phyloP scores from a whole-genome alignment of 2,329 filamentous ascomycete genomes.

The Emmonsiellopsis sp. region DNA sequence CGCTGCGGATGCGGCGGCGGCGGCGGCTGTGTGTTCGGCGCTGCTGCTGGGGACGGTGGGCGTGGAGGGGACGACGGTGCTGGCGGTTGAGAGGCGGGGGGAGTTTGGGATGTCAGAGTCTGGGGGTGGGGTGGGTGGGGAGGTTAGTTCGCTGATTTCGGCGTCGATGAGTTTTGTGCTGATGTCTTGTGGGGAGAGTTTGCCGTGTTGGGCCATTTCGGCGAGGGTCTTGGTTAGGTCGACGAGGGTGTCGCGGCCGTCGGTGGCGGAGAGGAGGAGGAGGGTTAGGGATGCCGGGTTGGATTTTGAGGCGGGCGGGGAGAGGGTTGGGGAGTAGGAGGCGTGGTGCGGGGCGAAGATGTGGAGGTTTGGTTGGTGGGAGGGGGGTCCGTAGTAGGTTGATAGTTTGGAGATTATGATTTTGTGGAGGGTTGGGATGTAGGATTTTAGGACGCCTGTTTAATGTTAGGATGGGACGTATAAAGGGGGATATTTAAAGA shows the following conservation, averaged over 20 bases:
- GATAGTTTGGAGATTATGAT: conserved; percentile 70
- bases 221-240: conserved; percentile 90
- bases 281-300: conserved; percentile 44
- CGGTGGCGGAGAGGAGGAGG: conserved; percentile 75
- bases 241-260: conserved; percentile 87
- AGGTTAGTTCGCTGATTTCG: conserved; percentile 59
- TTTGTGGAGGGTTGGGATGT: conserved; percentile 75
- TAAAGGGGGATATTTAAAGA: not conserved
- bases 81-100: conserved; percentile 20
- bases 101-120: not conserved
- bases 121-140: conserved; percentile 10
- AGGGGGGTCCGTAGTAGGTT: conserved; percentile 69
- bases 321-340: conserved; percentile 24
- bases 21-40: conserved; percentile 5
- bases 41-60: conserved; percentile 10
- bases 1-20: not conserved
- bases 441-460: conserved; percentile 76
- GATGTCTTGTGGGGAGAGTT: conserved; percentile 73
- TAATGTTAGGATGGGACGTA: not conserved
- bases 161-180: conserved; percentile 78
- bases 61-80: conserved; percentile 4
- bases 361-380: conserved; percentile 59
- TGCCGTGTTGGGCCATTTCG: conserved; percentile 87
- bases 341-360: conserved; percentile 63
- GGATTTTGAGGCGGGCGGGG: conserved; percentile 13